Percentiles rank a stretch among this genome's conserved stretches.
Conservation (phyloP, 352 stramenopile species). For the Phytophthora sansomeana region DNA sequence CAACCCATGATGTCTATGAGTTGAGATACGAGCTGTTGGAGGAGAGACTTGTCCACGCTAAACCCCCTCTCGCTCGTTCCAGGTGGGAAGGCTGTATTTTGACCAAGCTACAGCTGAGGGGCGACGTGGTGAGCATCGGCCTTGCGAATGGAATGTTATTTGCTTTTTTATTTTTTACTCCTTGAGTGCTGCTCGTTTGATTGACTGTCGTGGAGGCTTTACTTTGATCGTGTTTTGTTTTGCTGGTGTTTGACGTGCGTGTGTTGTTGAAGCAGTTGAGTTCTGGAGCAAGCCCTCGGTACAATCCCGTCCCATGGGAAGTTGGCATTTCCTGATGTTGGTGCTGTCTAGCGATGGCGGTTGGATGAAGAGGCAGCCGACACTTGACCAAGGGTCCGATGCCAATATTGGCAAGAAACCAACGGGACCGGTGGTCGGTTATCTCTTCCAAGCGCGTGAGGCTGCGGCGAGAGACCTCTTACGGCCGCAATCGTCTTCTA, state of each 20-base stretch:
- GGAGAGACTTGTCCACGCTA: constrained; percentile 5
- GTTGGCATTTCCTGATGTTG: constrained; percentile 21
- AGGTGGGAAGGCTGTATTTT: constrained; percentile 19
- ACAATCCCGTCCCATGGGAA: constrained; percentile 25
- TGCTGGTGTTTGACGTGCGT: not conserved
- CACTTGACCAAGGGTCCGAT: constrained; percentile 19
- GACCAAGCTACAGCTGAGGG: constrained; percentile 14
- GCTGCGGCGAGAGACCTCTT: constrained; percentile 18
- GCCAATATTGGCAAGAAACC: constrained; percentile 39
- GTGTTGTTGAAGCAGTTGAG: not conserved
- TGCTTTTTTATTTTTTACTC: constrained; percentile 31
- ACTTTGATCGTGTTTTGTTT: not conserved
- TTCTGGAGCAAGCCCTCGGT: not conserved
- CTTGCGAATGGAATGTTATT: constrained; percentile 45
- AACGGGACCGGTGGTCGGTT: constrained; percentile 27
- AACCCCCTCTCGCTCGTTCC: not conserved
- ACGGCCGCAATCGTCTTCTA: constrained; percentile 15
- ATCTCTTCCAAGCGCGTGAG: constrained; percentile 5
- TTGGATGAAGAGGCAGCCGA: constrained; percentile 28
- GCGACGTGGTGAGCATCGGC: not conserved
- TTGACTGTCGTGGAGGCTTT: constrained; percentile 1
- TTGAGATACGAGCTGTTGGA: constrained; percentile 23
- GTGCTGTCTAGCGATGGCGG: constrained; percentile 10
- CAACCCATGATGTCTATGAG: constrained; percentile 57
- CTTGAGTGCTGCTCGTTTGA: constrained; percentile 2